Base-by-base conservation (phyloP, 352 stramenopile genomes). In the Ochromonadaceae sp. region DNA sequence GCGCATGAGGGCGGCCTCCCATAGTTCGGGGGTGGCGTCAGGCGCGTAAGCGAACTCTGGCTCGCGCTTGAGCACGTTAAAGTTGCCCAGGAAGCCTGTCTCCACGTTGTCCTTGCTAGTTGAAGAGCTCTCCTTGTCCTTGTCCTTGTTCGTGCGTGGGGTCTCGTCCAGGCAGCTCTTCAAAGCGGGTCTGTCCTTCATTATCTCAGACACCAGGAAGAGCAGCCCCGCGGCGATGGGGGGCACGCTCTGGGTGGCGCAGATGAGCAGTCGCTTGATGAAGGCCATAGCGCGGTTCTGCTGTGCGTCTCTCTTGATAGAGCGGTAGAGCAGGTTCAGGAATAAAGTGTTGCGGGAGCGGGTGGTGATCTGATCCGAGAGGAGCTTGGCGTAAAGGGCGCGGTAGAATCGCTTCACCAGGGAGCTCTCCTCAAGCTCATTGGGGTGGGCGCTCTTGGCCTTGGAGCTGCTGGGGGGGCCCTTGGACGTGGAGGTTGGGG, bases 321-420 rank as follows among this genome's bases (percentile, higher is more conserved):
- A 87, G 50, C 91, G 92, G 79, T 94, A 98, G 36, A 98, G 68
- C n/a, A 99, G 69, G 75, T 98, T 98, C 26, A 98, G 81, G 58
- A 97, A 96, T 55, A 97, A 78, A 17, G 90, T 96, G 68, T 96
- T 78, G 72, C 97, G 88, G 31, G 88, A 86, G 67, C 66, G 96
- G 73, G 40, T 91, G 86, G 9, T 81, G 70, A 46, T 92, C 79
- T n/a, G 22, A n/a, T 65, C 56, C 28, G 36, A 3, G 10, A 81
- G 72, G 14, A 98, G 72, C 69, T 94, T 96, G 41, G 78, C 81
- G 77, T 99, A 99, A 7, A 99, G 77, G 4, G 92, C 88, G 38
- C 83, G 80, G 79, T 98, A 98, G 66, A 98, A 98, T 9, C 93
- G 79, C 71, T 96, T 86, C 47, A 84, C 89, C 49, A 95, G 77